Evolutionary conservation across 139 green algal species (phyloP).

Genomic region (Asterochloris erici): DNA sequence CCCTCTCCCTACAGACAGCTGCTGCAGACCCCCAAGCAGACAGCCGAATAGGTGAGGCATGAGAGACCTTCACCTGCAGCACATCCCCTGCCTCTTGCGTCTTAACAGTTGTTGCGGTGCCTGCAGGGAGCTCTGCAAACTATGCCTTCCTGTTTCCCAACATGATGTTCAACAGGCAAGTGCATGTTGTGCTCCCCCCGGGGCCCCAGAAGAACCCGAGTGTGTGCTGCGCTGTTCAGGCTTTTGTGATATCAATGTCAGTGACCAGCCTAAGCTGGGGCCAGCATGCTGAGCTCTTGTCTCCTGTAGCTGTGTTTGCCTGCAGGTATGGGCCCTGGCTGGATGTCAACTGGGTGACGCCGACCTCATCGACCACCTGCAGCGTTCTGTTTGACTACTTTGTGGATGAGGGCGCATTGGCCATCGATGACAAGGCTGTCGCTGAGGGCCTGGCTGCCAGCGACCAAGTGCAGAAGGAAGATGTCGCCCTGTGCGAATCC

Average conservation of each 20-base stretch:
- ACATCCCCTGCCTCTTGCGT: background rate
- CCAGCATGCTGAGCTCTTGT: background rate
- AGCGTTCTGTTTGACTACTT: conserved; percentile 22
- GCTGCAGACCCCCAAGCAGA: background rate
- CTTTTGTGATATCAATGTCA: too few species aligned
- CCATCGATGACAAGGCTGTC: background rate
- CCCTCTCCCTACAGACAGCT: conserved; percentile 33
- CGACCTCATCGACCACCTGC: conserved; percentile 28
- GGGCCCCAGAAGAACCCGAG: too few species aligned
- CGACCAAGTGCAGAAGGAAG: conserved; percentile 51
- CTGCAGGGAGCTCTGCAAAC: conserved; percentile 18
- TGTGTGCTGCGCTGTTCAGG: too few species aligned
- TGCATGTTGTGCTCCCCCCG: too few species aligned
- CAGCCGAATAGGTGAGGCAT: background rate
- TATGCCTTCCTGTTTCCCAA: conserved; percentile 67
- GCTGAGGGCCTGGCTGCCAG: conserved; percentile 4
- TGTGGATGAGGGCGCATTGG: background rate
- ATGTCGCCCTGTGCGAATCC: conserved; percentile 46
- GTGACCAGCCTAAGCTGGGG: background rate
- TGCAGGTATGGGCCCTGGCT: conserved; percentile 51
- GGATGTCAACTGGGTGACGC: conserved; percentile 53
- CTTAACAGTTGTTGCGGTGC: background rate
- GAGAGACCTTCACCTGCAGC: too few species aligned
- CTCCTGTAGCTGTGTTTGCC: too few species aligned
- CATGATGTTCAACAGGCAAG: conserved; percentile 49